These are phyloP conservation scores for Kalanchoe fedtschenkoi DNA, from an alignment of 164 flowering plant genomes.

Conservation along the genomic window DNA sequence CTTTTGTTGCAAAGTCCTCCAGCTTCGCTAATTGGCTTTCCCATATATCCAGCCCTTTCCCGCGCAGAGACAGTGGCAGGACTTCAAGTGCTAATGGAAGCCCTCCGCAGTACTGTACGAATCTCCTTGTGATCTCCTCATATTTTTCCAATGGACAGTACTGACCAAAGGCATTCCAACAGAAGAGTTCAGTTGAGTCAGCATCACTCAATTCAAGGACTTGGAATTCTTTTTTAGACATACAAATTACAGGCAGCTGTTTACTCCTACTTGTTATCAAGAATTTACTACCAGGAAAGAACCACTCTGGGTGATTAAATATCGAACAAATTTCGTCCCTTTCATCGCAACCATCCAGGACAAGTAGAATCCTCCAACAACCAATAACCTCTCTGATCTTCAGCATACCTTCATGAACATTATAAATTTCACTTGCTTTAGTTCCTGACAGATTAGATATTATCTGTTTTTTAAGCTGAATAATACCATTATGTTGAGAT, in stretches of 20 bases:
- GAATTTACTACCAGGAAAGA: slow-evolving; percentile 3
- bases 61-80: slow-evolving; percentile 8
- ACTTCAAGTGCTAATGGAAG: slow-evolving; percentile 12
- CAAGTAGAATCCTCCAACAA: not conserved
- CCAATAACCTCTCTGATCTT: not conserved
- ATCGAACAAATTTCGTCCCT: not conserved
- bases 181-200: not conserved
- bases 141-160: not conserved
- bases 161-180: not conserved
- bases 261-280: slow-evolving; percentile 4
- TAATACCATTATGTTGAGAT: not conserved
- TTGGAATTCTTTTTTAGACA: too few species aligned
- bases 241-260: too few species aligned
- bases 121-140: not conserved
- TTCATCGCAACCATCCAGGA: slow-evolving; percentile 10
- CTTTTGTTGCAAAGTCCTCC: not conserved
- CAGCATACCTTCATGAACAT: not conserved
- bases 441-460: not conserved
- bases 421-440: not conserved
- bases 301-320: not conserved
- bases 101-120: slow-evolving; percentile 2
- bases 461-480: not conserved
- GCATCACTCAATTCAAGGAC: too few species aligned
- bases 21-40: slow-evolving; percentile 5
- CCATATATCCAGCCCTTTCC: slow-evolving; percentile 9